phyloP scores from a whole-genome alignment of 306 rosid genomes.

The Vigna trinervia region DNA sequence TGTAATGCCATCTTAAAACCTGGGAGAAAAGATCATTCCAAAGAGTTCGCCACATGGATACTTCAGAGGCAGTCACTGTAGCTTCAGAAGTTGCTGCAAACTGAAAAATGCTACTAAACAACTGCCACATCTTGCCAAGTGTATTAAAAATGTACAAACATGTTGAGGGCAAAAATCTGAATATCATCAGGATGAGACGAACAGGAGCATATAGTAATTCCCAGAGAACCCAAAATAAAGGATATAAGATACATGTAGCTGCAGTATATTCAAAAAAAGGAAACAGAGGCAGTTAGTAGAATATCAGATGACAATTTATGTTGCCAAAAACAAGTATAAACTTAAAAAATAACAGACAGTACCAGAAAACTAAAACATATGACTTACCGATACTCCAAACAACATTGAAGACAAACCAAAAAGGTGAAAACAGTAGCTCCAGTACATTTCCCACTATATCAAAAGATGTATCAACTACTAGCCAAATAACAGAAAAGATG shows the following conservation, averaged over 20 bases:
- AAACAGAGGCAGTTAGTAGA: slow-evolving; percentile 32
- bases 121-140: slow-evolving; percentile 60
- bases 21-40: slow-evolving; percentile 97
- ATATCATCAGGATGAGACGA: slow-evolving; percentile 56
- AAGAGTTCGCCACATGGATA: slow-evolving; percentile 85
- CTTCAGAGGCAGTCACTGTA: slow-evolving; percentile 66
- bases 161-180: slow-evolving; percentile 56
- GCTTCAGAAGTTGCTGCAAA: slow-evolving; percentile 79
- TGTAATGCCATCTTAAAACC: slow-evolving; percentile 51
- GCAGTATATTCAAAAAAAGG: slow-evolving; percentile 50
- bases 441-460: slow-evolving; percentile 58
- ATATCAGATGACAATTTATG: slow-evolving; percentile 22
- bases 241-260: slow-evolving; percentile 70
- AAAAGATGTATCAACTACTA: slow-evolving; percentile 59
- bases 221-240: slow-evolving; percentile 71
- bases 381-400: slow-evolving; percentile 78
- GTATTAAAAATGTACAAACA: slow-evolving; percentile 45
- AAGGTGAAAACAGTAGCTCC: slow-evolving; percentile 69
- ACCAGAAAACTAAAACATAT: slow-evolving; percentile 37
- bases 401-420: slow-evolving; percentile 64
- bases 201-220: slow-evolving; percentile 79
- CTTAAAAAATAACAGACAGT: slow-evolving; percentile 19
- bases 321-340: slow-evolving; percentile 13
- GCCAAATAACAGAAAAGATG: slow-evolving; percentile 65
- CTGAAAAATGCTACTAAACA: slow-evolving; percentile 63